Evolutionary conservation across 1,284 basidiomycete species (phyloP), one percentile per base, ranked within the genome.

Genomic region (Ustilago curta): DNA sequence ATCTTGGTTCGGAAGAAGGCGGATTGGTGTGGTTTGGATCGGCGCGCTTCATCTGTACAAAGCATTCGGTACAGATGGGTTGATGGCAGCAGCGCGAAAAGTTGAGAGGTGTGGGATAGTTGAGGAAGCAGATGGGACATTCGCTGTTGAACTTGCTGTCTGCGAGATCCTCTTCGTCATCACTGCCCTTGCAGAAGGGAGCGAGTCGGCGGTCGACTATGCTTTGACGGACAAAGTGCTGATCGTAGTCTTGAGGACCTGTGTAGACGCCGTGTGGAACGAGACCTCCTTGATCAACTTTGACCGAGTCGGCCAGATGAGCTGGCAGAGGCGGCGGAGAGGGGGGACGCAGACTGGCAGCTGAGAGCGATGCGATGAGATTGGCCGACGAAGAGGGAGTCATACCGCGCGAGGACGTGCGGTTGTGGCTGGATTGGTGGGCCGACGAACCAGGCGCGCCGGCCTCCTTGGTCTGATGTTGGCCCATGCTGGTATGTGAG

Each of bases 51-150:
- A 99, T 98, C 87, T 98, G 95, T 18, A 98, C 95, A 83, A 99
- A 99, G 85, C 96, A 99, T 86, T 99, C 96, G 35, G 96, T 97
- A 85, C 96, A 99, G 80, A 99, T 95, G 31, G 93, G 92, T 82
- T 99, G 96, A 87, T 95, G 93, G 85, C 96, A 99, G 86, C 96
- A 99, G 82, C 96, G 90, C 23, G 95, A 97, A 75, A 91, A 91
- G 85, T 99, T 98, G 86, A 98, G 72, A 3, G 73, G 70, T 14
- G 81, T 69, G 14, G 81, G 82, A 40, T 79, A 84, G 51, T 63
- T 68, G 69, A 99, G 88, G 87, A 99, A 98, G 87, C 96, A 99
- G 78, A 99, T 98, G n/a, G 96, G 96, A 87, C 96, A 99, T 85
- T 99, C 97, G 42, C 91, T 89, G 70, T 96, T 91, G 83, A 91